These are phyloP conservation scores for Hyphodiscus hymeniophilus DNA, from an alignment of 495 filamentous ascomycete genomes.

Conservation along the genomic window DNA sequence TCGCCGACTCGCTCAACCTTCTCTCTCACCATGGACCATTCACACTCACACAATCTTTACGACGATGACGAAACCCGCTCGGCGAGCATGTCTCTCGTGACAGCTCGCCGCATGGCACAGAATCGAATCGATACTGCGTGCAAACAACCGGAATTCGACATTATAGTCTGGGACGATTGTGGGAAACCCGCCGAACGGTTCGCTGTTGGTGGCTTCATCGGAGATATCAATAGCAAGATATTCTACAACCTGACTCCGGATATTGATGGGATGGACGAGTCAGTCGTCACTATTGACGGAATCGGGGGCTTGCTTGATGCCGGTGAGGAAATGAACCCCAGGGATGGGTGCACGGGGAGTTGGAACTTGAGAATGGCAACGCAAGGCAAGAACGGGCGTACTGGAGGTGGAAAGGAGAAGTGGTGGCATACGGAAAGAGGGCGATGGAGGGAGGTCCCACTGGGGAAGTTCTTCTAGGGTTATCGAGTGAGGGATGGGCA, in stretches of 20 bases:
- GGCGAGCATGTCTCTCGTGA: slow-evolving; percentile 36
- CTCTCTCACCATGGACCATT: slow-evolving; percentile 27
- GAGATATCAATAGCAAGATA: slow-evolving; percentile 45
- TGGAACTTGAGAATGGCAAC: slow-evolving; percentile 38
- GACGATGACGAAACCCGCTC: slow-evolving; percentile 16
- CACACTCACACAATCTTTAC: slow-evolving; percentile 8
- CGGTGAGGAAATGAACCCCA: slow-evolving; percentile 22
- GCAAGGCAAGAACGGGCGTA: not conserved
- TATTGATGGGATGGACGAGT: slow-evolving; percentile 46
- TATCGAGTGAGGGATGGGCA: too few relatives aligned
- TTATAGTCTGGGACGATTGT: slow-evolving; percentile 41
- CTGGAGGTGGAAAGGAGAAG: slow-evolving; percentile 20
- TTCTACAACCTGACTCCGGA: slow-evolving; percentile 52
- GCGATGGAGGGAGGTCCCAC: slow-evolving; percentile 31
- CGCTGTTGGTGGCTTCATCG: slow-evolving; percentile 49
- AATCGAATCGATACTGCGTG: slow-evolving; percentile 44
- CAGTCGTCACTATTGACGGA: slow-evolving; percentile 40
- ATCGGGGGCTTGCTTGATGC: slow-evolving; percentile 19
- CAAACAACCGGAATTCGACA: slow-evolving; percentile 42
- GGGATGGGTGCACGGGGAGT: slow-evolving; percentile 42
- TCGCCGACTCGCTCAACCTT: slow-evolving; percentile 38
- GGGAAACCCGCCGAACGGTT: slow-evolving; percentile 33
- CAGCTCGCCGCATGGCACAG: slow-evolving; percentile 48
- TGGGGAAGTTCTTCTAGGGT: slow-evolving; percentile 19
- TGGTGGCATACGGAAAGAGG: slow-evolving; percentile 45